Percentiles rank a stretch among this genome's conserved stretches.
phyloP scores from a whole-genome alignment of 108 stramenopile species.

The Cyclotella cryptica region DNA sequence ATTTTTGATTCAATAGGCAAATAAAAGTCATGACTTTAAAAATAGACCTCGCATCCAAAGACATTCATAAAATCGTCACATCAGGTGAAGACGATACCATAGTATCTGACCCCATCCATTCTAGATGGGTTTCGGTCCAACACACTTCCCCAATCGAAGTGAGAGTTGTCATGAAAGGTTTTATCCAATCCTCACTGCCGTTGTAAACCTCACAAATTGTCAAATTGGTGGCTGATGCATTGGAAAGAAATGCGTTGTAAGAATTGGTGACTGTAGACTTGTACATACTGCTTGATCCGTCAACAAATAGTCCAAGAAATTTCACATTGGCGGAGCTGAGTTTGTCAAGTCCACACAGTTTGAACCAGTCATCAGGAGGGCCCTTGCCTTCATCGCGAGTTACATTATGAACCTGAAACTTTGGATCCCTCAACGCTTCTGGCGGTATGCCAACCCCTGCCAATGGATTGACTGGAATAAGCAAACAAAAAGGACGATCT shows the following conservation, averaged over 20 bases:
- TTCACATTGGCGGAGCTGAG: background rate
- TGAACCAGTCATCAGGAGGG: background rate
- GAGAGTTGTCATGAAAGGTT: slow-evolving; percentile 41
- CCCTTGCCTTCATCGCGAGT: background rate
- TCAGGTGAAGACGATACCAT: too few species aligned
- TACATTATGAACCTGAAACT: background rate
- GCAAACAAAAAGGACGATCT: slow-evolving; percentile 11
- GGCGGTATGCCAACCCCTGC: background rate
- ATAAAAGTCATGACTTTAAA: too few species aligned
- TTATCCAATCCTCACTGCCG: slow-evolving; percentile 29
- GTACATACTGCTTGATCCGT: slow-evolving; percentile 9
- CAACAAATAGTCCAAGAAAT: background rate
- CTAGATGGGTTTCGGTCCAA: too few species aligned
- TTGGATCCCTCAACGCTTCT: background rate
- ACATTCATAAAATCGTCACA: too few species aligned
- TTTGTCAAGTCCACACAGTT: background rate
- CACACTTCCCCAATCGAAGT: background rate
- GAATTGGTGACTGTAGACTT: background rate
- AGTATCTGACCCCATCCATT: too few species aligned
- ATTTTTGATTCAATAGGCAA: too few species aligned
- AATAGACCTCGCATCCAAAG: too few species aligned
- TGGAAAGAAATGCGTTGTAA: background rate
- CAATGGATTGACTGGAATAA: background rate
- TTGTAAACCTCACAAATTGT: slow-evolving; percentile 20
- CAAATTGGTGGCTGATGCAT: background rate